These are phyloP conservation scores for Penicillium concentricum DNA, from an alignment of 2,329 filamentous ascomycete genomes.

Conservation along the genomic window DNA sequence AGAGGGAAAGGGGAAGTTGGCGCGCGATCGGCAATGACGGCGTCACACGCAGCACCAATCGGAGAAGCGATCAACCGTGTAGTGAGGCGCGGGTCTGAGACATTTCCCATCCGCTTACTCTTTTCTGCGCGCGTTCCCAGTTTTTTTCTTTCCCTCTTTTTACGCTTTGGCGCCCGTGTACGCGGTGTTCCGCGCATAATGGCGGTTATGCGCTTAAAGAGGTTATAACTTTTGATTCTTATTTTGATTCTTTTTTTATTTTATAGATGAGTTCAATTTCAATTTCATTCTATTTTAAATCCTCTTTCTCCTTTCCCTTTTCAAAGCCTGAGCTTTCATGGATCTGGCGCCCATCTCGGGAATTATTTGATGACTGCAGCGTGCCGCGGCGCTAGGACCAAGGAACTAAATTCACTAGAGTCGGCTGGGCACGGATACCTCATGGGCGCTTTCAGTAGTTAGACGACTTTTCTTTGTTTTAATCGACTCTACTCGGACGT, in stretches of 20 bases:
- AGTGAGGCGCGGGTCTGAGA: conserved; percentile 31
- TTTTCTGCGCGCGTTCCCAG: conserved; percentile 3
- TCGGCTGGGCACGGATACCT: conserved; percentile 11
- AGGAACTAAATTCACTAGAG: conserved; percentile 3
- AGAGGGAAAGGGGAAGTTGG: conserved; percentile 28
- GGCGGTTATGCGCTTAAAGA: conserved; percentile 10
- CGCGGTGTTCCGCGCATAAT: conserved; percentile 3
- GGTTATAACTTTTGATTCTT: no score
- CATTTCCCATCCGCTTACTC: conserved; percentile 8
- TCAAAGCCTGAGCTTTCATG: background rate
- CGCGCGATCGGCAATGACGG: conserved; percentile 41
- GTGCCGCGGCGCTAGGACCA: conserved; percentile 13
- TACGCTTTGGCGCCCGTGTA: conserved; percentile 7
- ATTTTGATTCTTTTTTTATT: background rate
- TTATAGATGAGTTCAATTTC: background rate
- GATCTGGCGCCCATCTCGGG: conserved; percentile 9
- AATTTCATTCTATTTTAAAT: background rate
- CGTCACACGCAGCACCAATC: conserved; percentile 27
- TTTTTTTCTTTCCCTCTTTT: background rate
- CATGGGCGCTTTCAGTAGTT: conserved; percentile 4
- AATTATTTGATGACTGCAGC: conserved; percentile 14
- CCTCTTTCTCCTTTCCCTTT: background rate
- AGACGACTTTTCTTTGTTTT: conserved; percentile 2
- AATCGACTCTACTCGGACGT: background rate
- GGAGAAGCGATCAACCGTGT: conserved; percentile 20